A percentile compares a stretch with the other conserved stretches of the same genome.
Evolutionary conservation across 2,329 filamentous ascomycete species (phyloP).

Genomic region (Ophiostoma tasmaniense): DNA sequence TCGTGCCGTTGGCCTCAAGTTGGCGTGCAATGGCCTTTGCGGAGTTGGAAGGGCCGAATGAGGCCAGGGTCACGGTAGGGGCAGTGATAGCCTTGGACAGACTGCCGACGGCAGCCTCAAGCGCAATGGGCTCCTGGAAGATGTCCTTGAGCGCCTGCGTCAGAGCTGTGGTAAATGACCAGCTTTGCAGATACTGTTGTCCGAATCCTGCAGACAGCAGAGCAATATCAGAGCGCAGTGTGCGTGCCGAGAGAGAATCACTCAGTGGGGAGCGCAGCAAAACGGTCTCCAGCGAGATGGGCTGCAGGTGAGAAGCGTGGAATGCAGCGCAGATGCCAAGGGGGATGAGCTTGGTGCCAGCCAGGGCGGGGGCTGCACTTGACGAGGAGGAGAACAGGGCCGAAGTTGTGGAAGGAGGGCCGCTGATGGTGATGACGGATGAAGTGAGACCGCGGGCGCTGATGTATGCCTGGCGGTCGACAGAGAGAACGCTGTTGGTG

Average conservation of each 20-base stretch:
- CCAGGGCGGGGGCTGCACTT: constrained; percentile 32
- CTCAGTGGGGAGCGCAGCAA: constrained; percentile 33
- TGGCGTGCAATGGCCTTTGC: constrained; percentile 38
- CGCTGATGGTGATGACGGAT: constrained; percentile 44
- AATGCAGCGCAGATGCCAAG: constrained; percentile 44
- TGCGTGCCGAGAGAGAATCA: constrained; percentile 37
- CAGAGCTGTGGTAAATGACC: constrained; percentile 30
- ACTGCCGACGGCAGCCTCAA: constrained; percentile 39
- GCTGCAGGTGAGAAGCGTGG: constrained; percentile 46
- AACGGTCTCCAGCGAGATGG: constrained; percentile 34
- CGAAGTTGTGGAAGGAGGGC: constrained; percentile 42
- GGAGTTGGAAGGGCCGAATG: constrained; percentile 43
- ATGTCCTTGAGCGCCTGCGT: constrained; percentile 37
- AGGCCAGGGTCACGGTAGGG: constrained; percentile 37
- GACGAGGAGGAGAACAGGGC: constrained; percentile 26
- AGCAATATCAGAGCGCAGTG: constrained; percentile 43
- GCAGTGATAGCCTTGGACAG: constrained; percentile 33
- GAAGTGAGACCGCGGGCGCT: constrained; percentile 38
- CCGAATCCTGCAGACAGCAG: constrained; percentile 35
- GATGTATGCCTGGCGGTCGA: constrained; percentile 43
- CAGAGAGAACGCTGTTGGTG: constrained; percentile 26
- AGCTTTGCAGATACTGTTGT: constrained; percentile 30
- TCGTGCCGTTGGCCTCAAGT: constrained; percentile 29
- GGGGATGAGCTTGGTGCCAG: constrained; percentile 39
- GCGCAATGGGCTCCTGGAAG: constrained; percentile 40